These are phyloP conservation scores for Crepidotus variabilis DNA, from an alignment of 768 basidiomycete genomes.

Conservation along the genomic window DNA sequence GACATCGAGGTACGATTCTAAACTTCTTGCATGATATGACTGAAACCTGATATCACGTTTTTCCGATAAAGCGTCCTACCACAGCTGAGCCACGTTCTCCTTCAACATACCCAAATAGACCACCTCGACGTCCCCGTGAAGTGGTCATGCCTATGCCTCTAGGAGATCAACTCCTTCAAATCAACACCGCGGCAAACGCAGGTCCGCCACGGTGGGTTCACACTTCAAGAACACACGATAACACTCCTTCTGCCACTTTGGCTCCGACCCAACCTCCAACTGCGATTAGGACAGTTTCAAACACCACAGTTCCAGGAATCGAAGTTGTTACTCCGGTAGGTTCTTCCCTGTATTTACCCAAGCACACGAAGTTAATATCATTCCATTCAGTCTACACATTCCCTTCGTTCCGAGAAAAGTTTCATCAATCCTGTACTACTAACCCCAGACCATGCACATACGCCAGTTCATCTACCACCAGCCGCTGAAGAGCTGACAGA, in stretches of 20 bases:
- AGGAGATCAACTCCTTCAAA: constrained; percentile 9
- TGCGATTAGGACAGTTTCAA: constrained; percentile 13
- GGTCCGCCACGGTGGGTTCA: neutral
- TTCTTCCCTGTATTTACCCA: constrained; percentile 1
- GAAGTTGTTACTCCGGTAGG: constrained; percentile 45
- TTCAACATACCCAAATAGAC: constrained; percentile 12
- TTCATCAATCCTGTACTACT: constrained; percentile 36
- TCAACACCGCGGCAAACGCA: neutral
- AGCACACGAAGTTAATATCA: neutral
- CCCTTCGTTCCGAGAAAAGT: constrained; percentile 28
- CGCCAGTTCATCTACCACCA: constrained; percentile 1
- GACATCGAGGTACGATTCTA: neutral
- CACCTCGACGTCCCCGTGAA: constrained; percentile 28
- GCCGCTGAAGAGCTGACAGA: neutral
- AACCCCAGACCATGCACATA: constrained; percentile 30
- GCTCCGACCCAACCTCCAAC: neutral
- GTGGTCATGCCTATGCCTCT: constrained; percentile 19
- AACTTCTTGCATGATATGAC: neutral
- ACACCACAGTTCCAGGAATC: constrained; percentile 36
- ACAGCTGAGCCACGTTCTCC: constrained; percentile 7
- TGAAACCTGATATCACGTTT: neutral
- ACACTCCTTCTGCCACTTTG: constrained; percentile 6
- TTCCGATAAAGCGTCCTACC: neutral
- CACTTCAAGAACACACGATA: neutral
- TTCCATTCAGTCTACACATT: constrained; percentile 25